Evolutionary conservation across 2,329 filamentous ascomycete genomes (phyloP), one percentile per base, ranked within the genome.

Genomic region (Endoconidiophora polonica): DNA sequence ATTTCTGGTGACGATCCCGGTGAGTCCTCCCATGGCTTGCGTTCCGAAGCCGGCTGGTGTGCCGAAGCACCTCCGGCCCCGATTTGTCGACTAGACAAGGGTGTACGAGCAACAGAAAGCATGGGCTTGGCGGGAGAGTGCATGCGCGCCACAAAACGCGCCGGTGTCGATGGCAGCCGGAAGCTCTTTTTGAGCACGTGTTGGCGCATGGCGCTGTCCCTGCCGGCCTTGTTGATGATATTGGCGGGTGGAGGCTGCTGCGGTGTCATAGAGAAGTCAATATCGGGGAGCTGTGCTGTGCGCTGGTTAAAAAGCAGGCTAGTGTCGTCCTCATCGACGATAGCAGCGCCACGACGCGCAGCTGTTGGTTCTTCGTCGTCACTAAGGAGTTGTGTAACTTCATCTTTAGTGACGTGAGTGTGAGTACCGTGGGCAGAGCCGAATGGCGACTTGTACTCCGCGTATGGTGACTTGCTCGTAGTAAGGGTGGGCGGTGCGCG

Each of bases 151-250:
- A 58, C 2, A 64, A 57, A 3, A 62, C 60, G 59, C 79, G 81
- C 80, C 0, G 91, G 91, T 7, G 91, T 98, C 4, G 90, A 86
- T 64, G 93, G 86, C 22, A 98, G 73, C 29, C 90, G 85, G 68
- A 94, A 98, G 52, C 84, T 95, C 66, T 93, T 95, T 69, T 96
- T 88, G 4, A 94, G 76, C n/a, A 96, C 73, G 52, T 83, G 84
- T 63, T 96, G 90, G 39, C 98, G 73, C 6, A 96, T 71, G 2
- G 85, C 84, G 60, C 95, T 86, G 54, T 78, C 76, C 58, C 69
- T 58, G 20, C 59, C 58, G 47, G 63, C 61, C 29, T 56, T 55
- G 37, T 60, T 51, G 6, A 59, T 54, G 2, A 59, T 58, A 3
- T 56, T 54, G n/a, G n/a, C n/a, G 3, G 78, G 62, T 66, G 79